Evolutionary conservation across 2,329 filamentous ascomycete species (phyloP).

Genomic region (Chaetomiaceae sp.): DNA sequence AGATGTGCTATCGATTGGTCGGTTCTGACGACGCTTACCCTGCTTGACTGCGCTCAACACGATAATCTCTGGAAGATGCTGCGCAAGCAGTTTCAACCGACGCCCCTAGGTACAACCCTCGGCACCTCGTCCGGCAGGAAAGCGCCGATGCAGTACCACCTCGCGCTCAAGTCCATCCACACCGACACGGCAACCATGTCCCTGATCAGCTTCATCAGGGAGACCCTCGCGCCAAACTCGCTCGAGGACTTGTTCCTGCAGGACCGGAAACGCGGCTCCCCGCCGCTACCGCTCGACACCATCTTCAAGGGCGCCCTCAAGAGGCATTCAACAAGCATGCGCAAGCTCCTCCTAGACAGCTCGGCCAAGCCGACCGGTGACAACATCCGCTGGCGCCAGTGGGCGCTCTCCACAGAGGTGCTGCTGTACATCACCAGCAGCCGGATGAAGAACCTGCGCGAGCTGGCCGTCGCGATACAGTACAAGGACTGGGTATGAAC

Average conservation of each 20-base stretch:
- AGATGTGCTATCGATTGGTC: slow-evolving; percentile 71
- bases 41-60: slow-evolving; percentile 68
- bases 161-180: slow-evolving; percentile 69
- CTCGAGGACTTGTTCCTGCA: slow-evolving; percentile 77
- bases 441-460: slow-evolving; percentile 65
- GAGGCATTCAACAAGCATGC: slow-evolving; percentile 66
- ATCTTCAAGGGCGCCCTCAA: slow-evolving; percentile 68
- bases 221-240: slow-evolving; percentile 71
- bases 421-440: slow-evolving; percentile 71
- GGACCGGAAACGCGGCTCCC: slow-evolving; percentile 50
- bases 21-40: slow-evolving; percentile 63
- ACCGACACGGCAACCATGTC: slow-evolving; percentile 67
- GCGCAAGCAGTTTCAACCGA: slow-evolving; percentile 56
- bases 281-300: slow-evolving; percentile 58
- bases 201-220: slow-evolving; percentile 69
- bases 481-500: slow-evolving; percentile 70
- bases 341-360: slow-evolving; percentile 70
- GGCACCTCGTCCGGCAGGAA: slow-evolving; percentile 25
- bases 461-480: slow-evolving; percentile 68
- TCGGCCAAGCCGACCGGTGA: slow-evolving; percentile 49
- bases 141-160: slow-evolving; percentile 48
- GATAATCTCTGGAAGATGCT: slow-evolving; percentile 72
- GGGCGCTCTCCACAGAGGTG: slow-evolving; percentile 67
- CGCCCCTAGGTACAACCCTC: slow-evolving; percentile 28
- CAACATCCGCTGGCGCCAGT: slow-evolving; percentile 57